A percentile compares a stretch with the other conserved stretches of the same genome.
These are phyloP conservation scores for Suhomyces canberraensis DNA, from an alignment of 805 yeast genomes.

Conservation along the genomic window DNA sequence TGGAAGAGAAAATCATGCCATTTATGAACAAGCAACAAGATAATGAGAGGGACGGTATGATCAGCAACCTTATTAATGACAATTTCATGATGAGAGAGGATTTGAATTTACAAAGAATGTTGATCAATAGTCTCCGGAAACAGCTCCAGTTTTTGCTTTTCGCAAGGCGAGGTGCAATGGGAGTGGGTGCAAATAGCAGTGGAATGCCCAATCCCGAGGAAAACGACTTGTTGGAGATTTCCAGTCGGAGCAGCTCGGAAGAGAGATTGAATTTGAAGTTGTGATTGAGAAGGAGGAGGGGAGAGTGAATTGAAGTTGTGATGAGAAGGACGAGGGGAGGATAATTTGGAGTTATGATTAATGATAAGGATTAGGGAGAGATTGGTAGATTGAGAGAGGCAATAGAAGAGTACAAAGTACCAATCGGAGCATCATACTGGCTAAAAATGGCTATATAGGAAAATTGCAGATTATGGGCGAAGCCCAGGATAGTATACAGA, in stretches of 20 bases:
- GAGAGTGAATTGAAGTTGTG: too few relatives aligned
- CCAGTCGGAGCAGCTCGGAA: constrained; percentile 29
- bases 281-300: too few relatives aligned
- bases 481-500: too few relatives aligned
- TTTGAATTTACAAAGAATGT: constrained; percentile 41
- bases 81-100: constrained; percentile 45
- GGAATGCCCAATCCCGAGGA: not conserved
- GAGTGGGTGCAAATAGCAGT: not conserved
- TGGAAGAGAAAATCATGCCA: constrained; percentile 38
- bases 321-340: too few relatives aligned
- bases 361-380: too few relatives aligned
- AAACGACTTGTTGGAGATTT: constrained; percentile 23
- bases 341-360: too few relatives aligned
- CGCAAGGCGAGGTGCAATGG: constrained; percentile 31
- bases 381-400: too few relatives aligned
- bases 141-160: constrained; percentile 49
- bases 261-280: constrained; percentile 35
- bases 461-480: too few relatives aligned
- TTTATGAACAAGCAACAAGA: constrained; percentile 24
- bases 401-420: too few relatives aligned
- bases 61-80: constrained; percentile 34
- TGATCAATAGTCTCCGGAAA: constrained; percentile 45
- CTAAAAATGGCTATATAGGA: too few relatives aligned
- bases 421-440: too few relatives aligned
- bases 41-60: constrained; percentile 20